A percentile compares a stretch with the other conserved stretches of the same genome.
Conservation (phyloP, 805 yeast species). For the Saccharomycopsis javanensis region DNA sequence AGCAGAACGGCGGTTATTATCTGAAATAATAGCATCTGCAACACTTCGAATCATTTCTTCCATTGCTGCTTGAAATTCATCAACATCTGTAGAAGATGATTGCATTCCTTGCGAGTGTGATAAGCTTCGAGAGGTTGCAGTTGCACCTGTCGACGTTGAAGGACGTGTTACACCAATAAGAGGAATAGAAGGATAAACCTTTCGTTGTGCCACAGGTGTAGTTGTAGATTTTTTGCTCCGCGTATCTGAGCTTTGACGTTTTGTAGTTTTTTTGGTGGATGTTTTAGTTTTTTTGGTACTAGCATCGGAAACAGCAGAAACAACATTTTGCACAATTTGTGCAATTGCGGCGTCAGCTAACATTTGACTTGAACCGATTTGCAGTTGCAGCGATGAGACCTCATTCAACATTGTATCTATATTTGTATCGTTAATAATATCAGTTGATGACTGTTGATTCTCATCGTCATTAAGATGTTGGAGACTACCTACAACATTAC, state of each 20-base stretch:
- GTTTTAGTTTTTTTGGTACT: not conserved
- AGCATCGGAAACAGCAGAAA: slow-evolving; percentile 5
- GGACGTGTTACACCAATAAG: not conserved
- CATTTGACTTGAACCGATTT: not conserved
- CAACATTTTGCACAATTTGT: slow-evolving; percentile 16
- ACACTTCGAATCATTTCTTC: slow-evolving; percentile 16
- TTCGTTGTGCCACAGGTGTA: not conserved
- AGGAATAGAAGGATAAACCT: not conserved
- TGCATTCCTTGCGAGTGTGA: not conserved
- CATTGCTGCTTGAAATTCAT: slow-evolving; percentile 16
- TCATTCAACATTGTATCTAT: not conserved
- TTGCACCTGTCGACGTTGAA: not conserved
- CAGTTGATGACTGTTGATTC: not conserved
- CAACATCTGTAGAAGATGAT: not conserved
- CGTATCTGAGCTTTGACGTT: not conserved
- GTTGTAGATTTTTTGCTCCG: not conserved
- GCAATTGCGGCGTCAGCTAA: slow-evolving; percentile 18
- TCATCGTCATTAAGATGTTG: not conserved
- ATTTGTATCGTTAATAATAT: not conserved
- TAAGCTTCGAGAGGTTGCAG: not conserved
- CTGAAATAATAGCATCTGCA: slow-evolving; percentile 16
- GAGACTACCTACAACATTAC: not conserved
- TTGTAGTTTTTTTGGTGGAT: not conserved
- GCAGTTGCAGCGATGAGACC: not conserved
- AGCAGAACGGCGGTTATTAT: slow-evolving; percentile 2